Conservation (phyloP, 352 stramenopile species). For the Globisporangium rhizosaccharum region DNA sequence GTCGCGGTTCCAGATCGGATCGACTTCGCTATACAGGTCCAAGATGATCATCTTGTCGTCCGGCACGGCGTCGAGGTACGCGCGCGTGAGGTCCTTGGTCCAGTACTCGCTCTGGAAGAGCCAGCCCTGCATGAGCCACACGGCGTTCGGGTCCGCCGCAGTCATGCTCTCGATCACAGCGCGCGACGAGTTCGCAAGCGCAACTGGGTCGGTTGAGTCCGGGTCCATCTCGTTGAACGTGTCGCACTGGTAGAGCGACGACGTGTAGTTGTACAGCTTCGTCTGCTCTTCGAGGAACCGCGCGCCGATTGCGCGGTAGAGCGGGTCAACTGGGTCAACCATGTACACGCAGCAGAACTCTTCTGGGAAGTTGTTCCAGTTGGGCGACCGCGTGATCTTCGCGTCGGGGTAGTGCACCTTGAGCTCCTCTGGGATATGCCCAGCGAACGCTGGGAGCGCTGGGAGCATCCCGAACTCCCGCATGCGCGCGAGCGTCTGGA, state of each 20-base stretch:
- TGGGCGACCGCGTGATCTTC: slow-evolving; percentile 76
- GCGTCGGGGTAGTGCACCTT: slow-evolving; percentile 58
- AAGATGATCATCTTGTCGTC: slow-evolving; percentile 74
- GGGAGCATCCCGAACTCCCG: slow-evolving; percentile 87
- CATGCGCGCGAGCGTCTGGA: slow-evolving; percentile 81
- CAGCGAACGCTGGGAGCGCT: slow-evolving; percentile 84
- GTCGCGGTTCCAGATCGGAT: slow-evolving; percentile 64
- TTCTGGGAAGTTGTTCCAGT: slow-evolving; percentile 75
- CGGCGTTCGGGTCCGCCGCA: slow-evolving; percentile 53
- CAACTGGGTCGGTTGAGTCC: slow-evolving; percentile 41
- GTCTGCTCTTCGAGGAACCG: slow-evolving; percentile 71
- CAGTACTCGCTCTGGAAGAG: slow-evolving; percentile 73
- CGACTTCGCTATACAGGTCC: slow-evolving; percentile 76
- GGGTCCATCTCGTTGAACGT: slow-evolving; percentile 85
- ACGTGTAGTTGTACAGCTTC: slow-evolving; percentile 63
- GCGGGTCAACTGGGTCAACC: slow-evolving; percentile 71
- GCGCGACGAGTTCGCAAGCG: slow-evolving; percentile 46
- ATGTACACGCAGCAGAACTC: slow-evolving; percentile 84
- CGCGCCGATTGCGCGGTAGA: slow-evolving; percentile 79
- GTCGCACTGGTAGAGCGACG: slow-evolving; percentile 74
- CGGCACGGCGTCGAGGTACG: slow-evolving; percentile 46
- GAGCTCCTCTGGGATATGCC: slow-evolving; percentile 85
- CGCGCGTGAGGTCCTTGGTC: slow-evolving; percentile 51
- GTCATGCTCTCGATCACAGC: slow-evolving; percentile 76
- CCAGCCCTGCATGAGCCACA: slow-evolving; percentile 85